Conservation (phyloP, 306 rosid genomes). For the Castanospermum australe region DNA sequence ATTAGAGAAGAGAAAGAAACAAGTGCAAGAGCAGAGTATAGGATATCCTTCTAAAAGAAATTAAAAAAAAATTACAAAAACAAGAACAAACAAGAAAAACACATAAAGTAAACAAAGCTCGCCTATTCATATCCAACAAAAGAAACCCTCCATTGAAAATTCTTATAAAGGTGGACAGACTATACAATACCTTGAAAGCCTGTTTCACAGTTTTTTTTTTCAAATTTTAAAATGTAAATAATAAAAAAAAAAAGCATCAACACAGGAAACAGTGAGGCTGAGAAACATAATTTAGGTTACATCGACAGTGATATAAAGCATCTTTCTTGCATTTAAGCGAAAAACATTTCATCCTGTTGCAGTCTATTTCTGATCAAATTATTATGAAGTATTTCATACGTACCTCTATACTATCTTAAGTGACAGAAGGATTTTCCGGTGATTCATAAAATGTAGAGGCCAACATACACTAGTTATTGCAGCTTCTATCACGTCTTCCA, state of each 20-base stretch:
- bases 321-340: too few relatives aligned
- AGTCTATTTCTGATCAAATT: not conserved
- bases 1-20: constrained; percentile 13
- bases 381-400: not conserved
- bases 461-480: not conserved
- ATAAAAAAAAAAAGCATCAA: not conserved
- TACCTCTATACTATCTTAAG: not conserved
- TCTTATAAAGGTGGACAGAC: not conserved
- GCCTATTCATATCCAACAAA: not conserved
- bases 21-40: not conserved
- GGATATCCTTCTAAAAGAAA: not conserved
- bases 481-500: not conserved
- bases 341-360: not conserved
- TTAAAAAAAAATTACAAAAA: not conserved
- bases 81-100: constrained; percentile 1
- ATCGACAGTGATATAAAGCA: not conserved
- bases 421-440: not conserved
- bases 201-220: not conserved
- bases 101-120: not conserved
- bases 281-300: too few relatives aligned
- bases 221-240: not conserved
- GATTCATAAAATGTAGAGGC: not conserved
- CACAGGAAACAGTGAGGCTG: not conserved
- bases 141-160: not conserved
- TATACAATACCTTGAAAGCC: not conserved